Base-by-base conservation (phyloP, 495 filamentous ascomycete genomes). In the Geoglossum glabrum region DNA sequence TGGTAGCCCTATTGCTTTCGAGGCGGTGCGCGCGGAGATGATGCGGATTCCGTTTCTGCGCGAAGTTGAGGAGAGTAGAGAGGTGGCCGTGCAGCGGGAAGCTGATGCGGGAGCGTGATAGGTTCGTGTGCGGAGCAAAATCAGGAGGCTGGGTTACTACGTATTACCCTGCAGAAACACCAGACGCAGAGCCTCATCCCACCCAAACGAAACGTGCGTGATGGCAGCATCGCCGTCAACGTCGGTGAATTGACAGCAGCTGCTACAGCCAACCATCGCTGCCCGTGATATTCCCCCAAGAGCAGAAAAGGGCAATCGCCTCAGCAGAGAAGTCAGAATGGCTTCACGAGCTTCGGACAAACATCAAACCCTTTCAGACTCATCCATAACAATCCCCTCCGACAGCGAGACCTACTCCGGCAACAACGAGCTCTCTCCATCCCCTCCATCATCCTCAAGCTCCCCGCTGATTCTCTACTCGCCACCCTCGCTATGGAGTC, bases 341-440 rank as follows among this genome's bases (percentile, higher is more conserved):
- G 69, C 79, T 52, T 58, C 74, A 77, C 61, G 64, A 59, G 67
- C 59, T 60, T 58, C 71, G 61, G 70, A 64, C 62, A 64, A 73
- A 66, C 73, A 70, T 61, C 69, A 77, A 62, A 78, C 82, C 63
- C 77, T 94, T 64, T 78, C 86, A 67, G 80, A 86, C 66, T 93
- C 85, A 58, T 76, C 81, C 63, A 72, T 90, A 67, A 95, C 85
- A n/a, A 84, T 90, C 63, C 87, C 78, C 56, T 90, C 85, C 36
- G 87, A 93, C 74, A 90, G 82, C 72, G 87, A 93, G 70, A 88
- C 86, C 70, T 95, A 93, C 67, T 85, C 84, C 17, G 79, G 78
- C 54, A 81, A 47, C 25, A 30, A 57, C 28, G 72, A 84, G 43
- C 65, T 74, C 45, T 79, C 81, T 5, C 72, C 74, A 23, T 79